Conservation (phyloP, 129 eudicot genomes). For the Centella asiatica region DNA sequence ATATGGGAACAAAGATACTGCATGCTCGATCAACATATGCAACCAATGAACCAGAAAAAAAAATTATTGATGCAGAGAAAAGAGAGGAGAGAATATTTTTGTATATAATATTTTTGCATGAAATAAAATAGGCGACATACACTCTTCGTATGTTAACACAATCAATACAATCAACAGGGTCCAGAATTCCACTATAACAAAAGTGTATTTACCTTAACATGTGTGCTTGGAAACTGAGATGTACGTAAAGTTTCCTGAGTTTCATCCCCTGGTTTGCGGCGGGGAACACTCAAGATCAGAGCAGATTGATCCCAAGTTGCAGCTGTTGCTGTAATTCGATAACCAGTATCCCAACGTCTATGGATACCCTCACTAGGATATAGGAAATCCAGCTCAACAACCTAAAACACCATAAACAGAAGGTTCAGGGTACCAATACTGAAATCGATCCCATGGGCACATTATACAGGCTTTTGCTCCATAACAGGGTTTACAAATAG, state of each 20-base stretch:
- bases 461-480: too few species aligned
- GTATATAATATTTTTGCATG: too few species aligned
- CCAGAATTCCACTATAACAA: background rate
- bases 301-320: constrained; percentile 77
- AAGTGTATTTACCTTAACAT: constrained; percentile 51
- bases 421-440: background rate
- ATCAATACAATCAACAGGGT: background rate
- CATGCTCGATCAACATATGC: too few species aligned
- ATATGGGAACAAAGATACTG: too few species aligned
- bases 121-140: too few species aligned
- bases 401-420: constrained; percentile 26
- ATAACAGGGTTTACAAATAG: too few species aligned
- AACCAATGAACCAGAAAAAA: too few species aligned
- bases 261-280: constrained; percentile 58
- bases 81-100: too few species aligned
- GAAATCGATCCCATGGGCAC: too few species aligned
- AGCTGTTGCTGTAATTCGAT: constrained; percentile 66
- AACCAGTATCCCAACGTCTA: constrained; percentile 73
- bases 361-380: constrained; percentile 87
- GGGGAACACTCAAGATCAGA: constrained; percentile 64
- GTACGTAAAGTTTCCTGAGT: constrained; percentile 81
- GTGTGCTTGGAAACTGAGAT: constrained; percentile 88
- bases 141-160: too few species aligned
- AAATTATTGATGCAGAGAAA: too few species aligned
- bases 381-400: constrained; percentile 70